These are phyloP conservation scores for Ustilago tritici DNA, from an alignment of 1,284 basidiomycete species.

Conservation along the genomic window DNA sequence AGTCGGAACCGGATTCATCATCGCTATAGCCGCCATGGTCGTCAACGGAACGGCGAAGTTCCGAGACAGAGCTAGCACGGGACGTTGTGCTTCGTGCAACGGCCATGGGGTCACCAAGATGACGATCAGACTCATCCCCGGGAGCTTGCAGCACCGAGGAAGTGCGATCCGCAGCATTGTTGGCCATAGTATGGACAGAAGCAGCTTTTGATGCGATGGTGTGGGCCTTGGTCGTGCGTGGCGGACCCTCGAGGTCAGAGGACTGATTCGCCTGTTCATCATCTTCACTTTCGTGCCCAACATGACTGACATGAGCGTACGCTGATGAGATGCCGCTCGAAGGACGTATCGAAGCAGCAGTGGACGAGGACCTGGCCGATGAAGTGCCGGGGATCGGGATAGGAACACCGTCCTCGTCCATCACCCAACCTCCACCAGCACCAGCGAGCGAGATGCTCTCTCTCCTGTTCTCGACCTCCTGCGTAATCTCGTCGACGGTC, in stretches of 20 bases:
- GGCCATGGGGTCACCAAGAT: constrained; percentile 55
- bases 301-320: constrained; percentile 70
- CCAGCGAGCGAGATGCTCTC: constrained; percentile 71
- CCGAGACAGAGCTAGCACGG: constrained; percentile 46
- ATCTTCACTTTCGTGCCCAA: constrained; percentile 68
- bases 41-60: constrained; percentile 59
- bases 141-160: constrained; percentile 50
- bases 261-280: constrained; percentile 67
- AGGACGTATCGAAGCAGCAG: constrained; percentile 52
- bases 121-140: constrained; percentile 54
- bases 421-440: constrained; percentile 50
- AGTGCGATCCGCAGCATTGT: constrained; percentile 65
- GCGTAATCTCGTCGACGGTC: constrained; percentile 97
- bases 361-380: constrained; percentile 30
- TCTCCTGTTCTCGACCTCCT: constrained; percentile 88
- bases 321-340: constrained; percentile 44
- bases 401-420: constrained; percentile 68
- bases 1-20: constrained; percentile 53
- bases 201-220: constrained; percentile 59
- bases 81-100: constrained; percentile 45
- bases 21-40: constrained; percentile 40
- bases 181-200: constrained; percentile 18
- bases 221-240: constrained; percentile 60
- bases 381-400: constrained; percentile 52
- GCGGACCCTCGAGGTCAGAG: constrained; percentile 36